phyloP scores from a whole-genome alignment of 768 basidiomycete species.

The Suillus tomentosus region DNA sequence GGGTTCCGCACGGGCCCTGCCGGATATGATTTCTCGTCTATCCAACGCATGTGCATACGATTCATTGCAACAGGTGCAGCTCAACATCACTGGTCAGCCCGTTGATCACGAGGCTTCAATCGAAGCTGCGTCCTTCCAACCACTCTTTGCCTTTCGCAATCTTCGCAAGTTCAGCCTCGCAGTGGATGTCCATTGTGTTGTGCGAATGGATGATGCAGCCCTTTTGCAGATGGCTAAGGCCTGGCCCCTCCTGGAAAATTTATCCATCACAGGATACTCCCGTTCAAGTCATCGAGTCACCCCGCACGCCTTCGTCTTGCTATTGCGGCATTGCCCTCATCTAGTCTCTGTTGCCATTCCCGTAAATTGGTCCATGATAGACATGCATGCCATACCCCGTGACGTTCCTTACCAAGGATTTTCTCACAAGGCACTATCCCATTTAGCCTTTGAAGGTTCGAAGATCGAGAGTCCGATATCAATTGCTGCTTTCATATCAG shows the following conservation, averaged over 20 bases:
- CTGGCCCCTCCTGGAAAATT: slow-evolving; percentile 9
- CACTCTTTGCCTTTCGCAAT: background rate
- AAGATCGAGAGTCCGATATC: background rate
- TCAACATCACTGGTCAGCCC: background rate
- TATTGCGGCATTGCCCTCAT: slow-evolving; percentile 8
- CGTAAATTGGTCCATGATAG: background rate
- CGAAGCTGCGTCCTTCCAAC: background rate
- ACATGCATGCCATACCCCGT: background rate
- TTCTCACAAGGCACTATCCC: background rate
- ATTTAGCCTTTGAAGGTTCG: background rate
- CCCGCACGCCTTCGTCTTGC: background rate
- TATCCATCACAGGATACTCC: background rate
- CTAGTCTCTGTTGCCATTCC: background rate
- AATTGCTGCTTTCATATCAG: slow-evolving; percentile 29
- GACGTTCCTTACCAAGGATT: slow-evolving; percentile 4
- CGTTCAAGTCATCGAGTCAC: background rate
- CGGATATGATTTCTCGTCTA: background rate
- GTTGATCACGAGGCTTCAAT: background rate
- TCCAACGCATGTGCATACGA: background rate
- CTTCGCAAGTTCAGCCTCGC: background rate
- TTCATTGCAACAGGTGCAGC: background rate
- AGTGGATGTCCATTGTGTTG: background rate
- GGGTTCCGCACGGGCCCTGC: background rate
- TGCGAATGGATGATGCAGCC: background rate
- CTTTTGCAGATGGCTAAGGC: slow-evolving; percentile 5